Base-by-base conservation (phyloP, 768 basidiomycete genomes). In the Strobilomyces echinocephalus region DNA sequence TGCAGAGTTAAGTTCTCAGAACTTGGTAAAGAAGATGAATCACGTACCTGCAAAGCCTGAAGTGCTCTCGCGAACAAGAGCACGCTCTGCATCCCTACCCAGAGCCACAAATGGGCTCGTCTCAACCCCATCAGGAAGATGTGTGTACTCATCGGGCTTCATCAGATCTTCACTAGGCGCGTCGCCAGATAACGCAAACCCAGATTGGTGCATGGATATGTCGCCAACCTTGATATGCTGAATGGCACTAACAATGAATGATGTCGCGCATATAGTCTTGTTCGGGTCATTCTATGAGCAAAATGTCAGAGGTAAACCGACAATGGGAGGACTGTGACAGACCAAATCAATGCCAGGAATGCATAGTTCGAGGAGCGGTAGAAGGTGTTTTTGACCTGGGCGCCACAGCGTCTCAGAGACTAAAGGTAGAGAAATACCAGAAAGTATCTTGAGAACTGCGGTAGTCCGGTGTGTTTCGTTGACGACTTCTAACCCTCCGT, bases 391-490 rank as follows among this genome's bases (percentile, higher is more conserved):
- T 67, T 92, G 92, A 0, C 95, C 95, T 8, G 84, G 83, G 5
- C 88, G 75, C 86, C 91, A 97, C 28, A 88, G 64, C 24, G 74
- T 80, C 63, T 94, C 88, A 4, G 83, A 84, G 3, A 89, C 81
- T 16, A 97, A 70, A 10, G 91, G 85, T 5, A 85, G 77, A 16
- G 90, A 75, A 26, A 94, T 82, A 2, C 83, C 85, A 18, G 88
- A 81, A 28, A 97, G 78, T 67, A 89, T 88, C 48, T 87, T 90
- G 42, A 97, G 76, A 10, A 92, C 91, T 1, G 95, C 90, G 2
- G 92, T 93, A 5, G 95, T 97, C 38, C 95, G 76, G 67, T 97
- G 92, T 0, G 95, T 98, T 76, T 97, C 95, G 58, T 95, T 94
- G 16, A 97, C 81, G 11, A 87, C 85, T 66, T 97, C 93, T n/a